phyloP scores from a whole-genome alignment of 1,284 basidiomycete species.

The Golubevia sp. region DNA sequence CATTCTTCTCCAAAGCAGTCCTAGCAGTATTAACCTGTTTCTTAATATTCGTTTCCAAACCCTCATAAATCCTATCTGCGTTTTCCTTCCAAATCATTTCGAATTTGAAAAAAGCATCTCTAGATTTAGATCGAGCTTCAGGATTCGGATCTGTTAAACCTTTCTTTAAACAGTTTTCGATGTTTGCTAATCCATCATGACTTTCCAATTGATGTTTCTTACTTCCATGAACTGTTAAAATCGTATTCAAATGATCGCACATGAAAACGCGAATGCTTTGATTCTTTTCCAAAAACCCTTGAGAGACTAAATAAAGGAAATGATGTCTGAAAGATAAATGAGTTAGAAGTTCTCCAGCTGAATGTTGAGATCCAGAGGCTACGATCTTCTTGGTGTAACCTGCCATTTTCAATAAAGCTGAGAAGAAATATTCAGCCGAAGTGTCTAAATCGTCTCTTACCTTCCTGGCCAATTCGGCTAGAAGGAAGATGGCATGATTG shows the following conservation, averaged over 20 bases:
- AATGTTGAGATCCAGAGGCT: slow-evolving; percentile 46
- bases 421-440: slow-evolving; percentile 25
- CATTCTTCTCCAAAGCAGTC: slow-evolving; percentile 1
- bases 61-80: slow-evolving; percentile 27
- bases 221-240: slow-evolving; percentile 33
- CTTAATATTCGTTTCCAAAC: slow-evolving; percentile 29
- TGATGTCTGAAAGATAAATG: slow-evolving; percentile 34
- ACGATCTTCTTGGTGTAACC: slow-evolving; percentile 58
- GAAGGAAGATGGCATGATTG: slow-evolving; percentile 45
- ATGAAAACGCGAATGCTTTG: slow-evolving; percentile 33
- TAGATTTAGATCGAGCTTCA: slow-evolving; percentile 43
- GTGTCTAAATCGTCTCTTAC: slow-evolving; percentile 35
- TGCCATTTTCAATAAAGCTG: slow-evolving; percentile 47
- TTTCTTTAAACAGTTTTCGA: slow-evolving; percentile 25
- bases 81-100: slow-evolving; percentile 32
- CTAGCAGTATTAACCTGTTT: slow-evolving; percentile 39
- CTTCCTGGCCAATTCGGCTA: slow-evolving; percentile 43
- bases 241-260: slow-evolving; percentile 35
- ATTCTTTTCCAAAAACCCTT: slow-evolving; percentile 49
- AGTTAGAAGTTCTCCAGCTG: slow-evolving; percentile 37
- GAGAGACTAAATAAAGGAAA: slow-evolving; percentile 38
- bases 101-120: slow-evolving; percentile 44
- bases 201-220: slow-evolving; percentile 43
- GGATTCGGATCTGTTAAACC: slow-evolving; percentile 42
- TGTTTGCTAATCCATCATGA: slow-evolving; percentile 27